Base-by-base conservation (phyloP, 2,329 filamentous ascomycete species). In the Epichloe hybrida region DNA sequence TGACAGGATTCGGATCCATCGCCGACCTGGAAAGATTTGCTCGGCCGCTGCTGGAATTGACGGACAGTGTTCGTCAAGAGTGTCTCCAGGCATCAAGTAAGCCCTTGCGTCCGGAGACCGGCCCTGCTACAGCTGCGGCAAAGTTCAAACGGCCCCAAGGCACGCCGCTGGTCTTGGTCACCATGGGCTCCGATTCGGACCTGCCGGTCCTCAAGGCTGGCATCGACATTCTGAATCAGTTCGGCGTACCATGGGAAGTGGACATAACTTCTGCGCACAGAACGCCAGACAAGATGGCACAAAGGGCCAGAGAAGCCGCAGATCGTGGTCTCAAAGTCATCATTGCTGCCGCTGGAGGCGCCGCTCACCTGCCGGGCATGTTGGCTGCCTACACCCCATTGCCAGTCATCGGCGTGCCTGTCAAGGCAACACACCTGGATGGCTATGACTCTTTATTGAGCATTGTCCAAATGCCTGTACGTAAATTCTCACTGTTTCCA, bases 111-210 rank as follows among this genome's bases (percentile, higher is more conserved):
- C 71, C 64, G 17, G 49, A 48, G 53, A 23, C 39, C 27, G 46
- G 36, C 39, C 37, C 48, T 57, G 20, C 47, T 53, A 4, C 42
- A 0, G 53, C 44, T 9, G 20, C 21, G 20, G 23, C 34, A 8
- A 49, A 44, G 40, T 3, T 12, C 5, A 49, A 36, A 8, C 39
- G 31, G 12, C 31, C 47, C 3, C 38, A 43, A 39, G 60, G 63
- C 38, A 58, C 60, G 44, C 82, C 84, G 0, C 66, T 87, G 0
- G 83, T 93, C 2, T 79, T 85, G 12, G 79, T 93, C 3, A 88
- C 87, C 27, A 91, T 91, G 86, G 88, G 87, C 38, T 91, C 86
- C 1, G 84, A 88, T 68, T 87, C 83, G 9, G 86, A 90, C 61
- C 75, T 89, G 23, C 77, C 76, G 2, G 78, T 86, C 15, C 77